A percentile compares a stretch with the other conserved stretches of the same genome.
These are phyloP conservation scores for Tylopilus vinaceipallidus DNA, from an alignment of 768 basidiomycete genomes.

Conservation along the genomic window DNA sequence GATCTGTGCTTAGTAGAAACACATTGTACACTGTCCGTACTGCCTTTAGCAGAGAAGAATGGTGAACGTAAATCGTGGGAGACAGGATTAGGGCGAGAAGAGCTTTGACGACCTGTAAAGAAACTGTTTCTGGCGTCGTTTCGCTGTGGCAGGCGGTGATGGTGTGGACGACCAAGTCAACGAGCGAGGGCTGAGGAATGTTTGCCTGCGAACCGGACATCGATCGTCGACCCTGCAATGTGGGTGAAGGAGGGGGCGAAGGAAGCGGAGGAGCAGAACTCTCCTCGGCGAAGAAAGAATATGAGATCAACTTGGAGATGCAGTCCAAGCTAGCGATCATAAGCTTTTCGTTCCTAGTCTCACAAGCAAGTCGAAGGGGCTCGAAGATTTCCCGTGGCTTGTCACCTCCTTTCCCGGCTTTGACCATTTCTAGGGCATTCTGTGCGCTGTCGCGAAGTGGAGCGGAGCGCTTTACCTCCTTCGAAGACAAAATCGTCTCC, in stretches of 20 bases:
- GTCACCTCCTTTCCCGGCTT: constrained; percentile 70
- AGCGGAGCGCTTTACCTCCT: constrained; percentile 80
- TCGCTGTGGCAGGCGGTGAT: constrained; percentile 92
- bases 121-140: constrained; percentile 84
- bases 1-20: constrained; percentile 85
- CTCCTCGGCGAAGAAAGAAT: constrained; percentile 90
- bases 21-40: constrained; percentile 98
- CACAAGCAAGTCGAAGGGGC: constrained; percentile 94
- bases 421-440: constrained; percentile 79
- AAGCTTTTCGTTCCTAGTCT: constrained; percentile 89
- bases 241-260: constrained; percentile 79
- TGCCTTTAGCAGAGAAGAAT: constrained; percentile 92
- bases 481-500: constrained; percentile 82
- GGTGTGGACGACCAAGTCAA: constrained; percentile 92
- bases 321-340: constrained; percentile 98
- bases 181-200: constrained; percentile 68
- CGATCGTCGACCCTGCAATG: constrained; percentile 40
- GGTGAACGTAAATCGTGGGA: constrained; percentile 84
- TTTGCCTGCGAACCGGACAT: constrained; percentile 46
- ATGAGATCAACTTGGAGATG: constrained; percentile 95
- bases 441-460: constrained; percentile 84
- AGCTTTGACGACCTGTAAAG: constrained; percentile 95
- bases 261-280: constrained; percentile 44
- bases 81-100: constrained; percentile 88
- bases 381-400: constrained; percentile 88